Evolutionary conservation across 2,329 filamentous ascomycete genomes (phyloP).

Genomic region (Cadophora gregata): DNA sequence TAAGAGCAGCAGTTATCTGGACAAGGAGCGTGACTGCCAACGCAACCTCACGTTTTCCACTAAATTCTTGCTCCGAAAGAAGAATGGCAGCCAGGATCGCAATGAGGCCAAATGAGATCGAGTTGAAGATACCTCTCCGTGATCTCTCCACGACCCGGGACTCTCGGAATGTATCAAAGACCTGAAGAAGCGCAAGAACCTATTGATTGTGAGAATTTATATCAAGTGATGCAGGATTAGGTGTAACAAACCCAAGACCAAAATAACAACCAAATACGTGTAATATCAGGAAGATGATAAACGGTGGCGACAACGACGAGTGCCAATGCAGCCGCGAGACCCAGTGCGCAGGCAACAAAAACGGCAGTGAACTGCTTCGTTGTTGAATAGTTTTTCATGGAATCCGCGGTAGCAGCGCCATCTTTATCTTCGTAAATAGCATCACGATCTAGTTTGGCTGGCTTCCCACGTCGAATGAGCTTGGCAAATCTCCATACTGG

Average conservation of each 20-base stretch:
- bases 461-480: constrained; percentile 27
- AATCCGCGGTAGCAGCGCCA: constrained; percentile 68
- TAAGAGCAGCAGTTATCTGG: constrained; percentile 21
- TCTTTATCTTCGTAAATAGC: constrained; percentile 68
- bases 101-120: constrained; percentile 23
- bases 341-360: constrained; percentile 56
- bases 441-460: constrained; percentile 20
- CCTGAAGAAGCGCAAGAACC: constrained; percentile 25
- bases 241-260: constrained; percentile 63
- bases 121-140: constrained; percentile 17
- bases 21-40: constrained; percentile 19
- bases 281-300: constrained; percentile 37
- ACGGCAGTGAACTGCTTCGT: constrained; percentile 59
- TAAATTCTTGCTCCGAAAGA: constrained; percentile 5
- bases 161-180: constrained; percentile 27
- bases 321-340: constrained; percentile 60
- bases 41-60: constrained; percentile 1
- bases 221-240: too few relatives aligned
- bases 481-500: constrained; percentile 32
- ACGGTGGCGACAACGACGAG: constrained; percentile 59
- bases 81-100: constrained; percentile 18
- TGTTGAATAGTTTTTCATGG: constrained; percentile 65
- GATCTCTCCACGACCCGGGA: constrained; percentile 20
- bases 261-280: constrained; percentile 63
- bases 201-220: constrained; percentile 13